phyloP scores from a whole-genome alignment of 2,329 filamentous ascomycete species.

The Alternaria burnsii region DNA sequence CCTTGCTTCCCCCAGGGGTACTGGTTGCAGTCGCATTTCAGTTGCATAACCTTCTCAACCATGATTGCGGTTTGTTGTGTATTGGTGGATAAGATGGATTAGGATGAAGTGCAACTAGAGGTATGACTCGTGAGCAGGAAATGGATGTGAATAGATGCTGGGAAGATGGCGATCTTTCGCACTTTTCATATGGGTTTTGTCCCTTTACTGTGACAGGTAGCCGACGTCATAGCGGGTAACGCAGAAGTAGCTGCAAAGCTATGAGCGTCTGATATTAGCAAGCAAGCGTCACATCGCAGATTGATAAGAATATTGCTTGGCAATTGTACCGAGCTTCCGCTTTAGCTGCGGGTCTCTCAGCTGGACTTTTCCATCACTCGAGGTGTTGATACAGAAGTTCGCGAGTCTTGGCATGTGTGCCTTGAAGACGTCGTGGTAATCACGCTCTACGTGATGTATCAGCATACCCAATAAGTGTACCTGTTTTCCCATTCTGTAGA shows the following conservation, averaged over 20 bases:
- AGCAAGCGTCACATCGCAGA: conserved; percentile 14
- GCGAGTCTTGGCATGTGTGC: background rate
- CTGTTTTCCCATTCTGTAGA: background rate
- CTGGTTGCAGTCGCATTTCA: conserved; percentile 65
- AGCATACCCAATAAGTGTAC: background rate
- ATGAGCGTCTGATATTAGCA: conserved; percentile 20
- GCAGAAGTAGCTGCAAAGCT: conserved; percentile 11
- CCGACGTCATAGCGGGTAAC: conserved; percentile 45
- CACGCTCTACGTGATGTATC: background rate
- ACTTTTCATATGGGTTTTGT: conserved; percentile 9
- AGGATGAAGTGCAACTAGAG: background rate
- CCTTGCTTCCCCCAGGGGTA: conserved; percentile 78
- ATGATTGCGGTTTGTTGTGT: conserved; percentile 42
- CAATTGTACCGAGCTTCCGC: conserved; percentile 6
- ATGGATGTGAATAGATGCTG: background rate
- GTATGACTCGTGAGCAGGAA: background rate
- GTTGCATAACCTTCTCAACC: conserved; percentile 61
- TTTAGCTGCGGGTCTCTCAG: background rate
- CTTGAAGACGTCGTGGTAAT: background rate
- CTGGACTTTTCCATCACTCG: background rate
- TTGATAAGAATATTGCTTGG: conserved; percentile 9
- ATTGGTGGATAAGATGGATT: background rate
- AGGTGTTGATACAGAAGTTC: background rate
- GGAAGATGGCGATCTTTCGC: conserved; percentile 8
- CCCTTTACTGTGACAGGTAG: conserved; percentile 31